Base-by-base conservation (phyloP, 176 grass and related monocot genomes). In the Miscanthus lutarioriparius region DNA sequence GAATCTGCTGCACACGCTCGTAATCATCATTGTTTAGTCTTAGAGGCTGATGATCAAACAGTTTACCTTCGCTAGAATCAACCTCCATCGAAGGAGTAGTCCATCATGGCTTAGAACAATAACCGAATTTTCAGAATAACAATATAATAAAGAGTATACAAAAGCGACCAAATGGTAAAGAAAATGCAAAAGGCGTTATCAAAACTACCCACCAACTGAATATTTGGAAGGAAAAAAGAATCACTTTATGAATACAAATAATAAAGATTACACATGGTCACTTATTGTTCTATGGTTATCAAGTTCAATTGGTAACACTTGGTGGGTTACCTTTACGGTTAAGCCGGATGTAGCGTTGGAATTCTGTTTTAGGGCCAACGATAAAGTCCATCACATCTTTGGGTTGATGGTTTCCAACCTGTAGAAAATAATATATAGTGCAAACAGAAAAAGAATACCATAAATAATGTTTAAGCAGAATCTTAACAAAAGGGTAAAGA, bases 391-490 rank as follows among this genome's bases (percentile, higher is more conserved):
- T 77, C 33, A 89, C 86, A 84, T 92, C 83, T 33, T 64, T 81
- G 10, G 66, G 23, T 75, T 96, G 83, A 85, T 89, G 16, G 81
- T 96, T 91, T 30, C 12, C 71, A 33, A 96, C 86, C 88, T 91
- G 74, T 56, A 66, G 13, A 69, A 32, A 85, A 79, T 37, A 68
- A 48, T 48, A 2, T 20, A 49, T 27, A 51, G 17, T 74, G n/a
- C 13, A 77, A 56, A 66, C 32, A 30, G 4, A 56, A 10, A 15
- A 41, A 10, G 17, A 80, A 47, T 19, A 49, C 49, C 17, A 9
- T 20, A 45, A 70, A 70, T 35, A 35, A 35, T 35, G 23, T 85
- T 27, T 33, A 84, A 75, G 32, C 72, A 44, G 7, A 4, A 15
- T 6, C 49, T 19, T 40, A 1, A 28, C 26, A 56, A 47, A 36